Evolutionary conservation across 2,329 filamentous ascomycete species (phyloP).

Genomic region (Verticillium albo-atrum): DNA sequence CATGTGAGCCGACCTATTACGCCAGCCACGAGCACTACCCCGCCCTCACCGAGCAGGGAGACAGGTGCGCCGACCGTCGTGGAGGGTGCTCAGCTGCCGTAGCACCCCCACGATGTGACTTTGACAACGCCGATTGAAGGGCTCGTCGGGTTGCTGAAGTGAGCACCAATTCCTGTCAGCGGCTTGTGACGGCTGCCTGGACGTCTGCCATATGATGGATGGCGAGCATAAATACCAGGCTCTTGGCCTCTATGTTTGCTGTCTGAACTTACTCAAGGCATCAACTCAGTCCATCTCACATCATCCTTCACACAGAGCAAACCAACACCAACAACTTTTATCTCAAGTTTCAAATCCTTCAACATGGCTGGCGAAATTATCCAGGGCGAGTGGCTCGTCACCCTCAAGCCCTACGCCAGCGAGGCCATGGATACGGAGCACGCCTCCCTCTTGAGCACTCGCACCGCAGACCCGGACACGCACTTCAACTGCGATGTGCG

Average conservation of each 20-base stretch:
- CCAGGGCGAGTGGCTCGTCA: constrained; percentile 1
- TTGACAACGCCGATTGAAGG: too few species aligned
- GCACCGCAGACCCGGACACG: not conserved
- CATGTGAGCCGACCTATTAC: not conserved
- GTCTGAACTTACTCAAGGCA: not conserved
- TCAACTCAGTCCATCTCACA: not conserved
- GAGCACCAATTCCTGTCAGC: too few species aligned
- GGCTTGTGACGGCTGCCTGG: not conserved
- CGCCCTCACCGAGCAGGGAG: too few species aligned
- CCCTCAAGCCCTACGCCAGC: constrained; percentile 1
- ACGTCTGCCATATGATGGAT: not conserved
- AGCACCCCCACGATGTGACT: too few species aligned
- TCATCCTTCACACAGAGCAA: not conserved
- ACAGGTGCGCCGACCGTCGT: too few species aligned
- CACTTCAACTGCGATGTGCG: constrained; percentile 1
- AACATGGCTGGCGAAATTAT: not conserved
- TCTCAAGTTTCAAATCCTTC: too few species aligned
- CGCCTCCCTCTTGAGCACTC: not conserved
- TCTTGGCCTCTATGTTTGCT: not conserved
- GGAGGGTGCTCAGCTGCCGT: too few species aligned
- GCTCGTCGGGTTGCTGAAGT: too few species aligned
- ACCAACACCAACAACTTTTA: not conserved
- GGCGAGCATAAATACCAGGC: not conserved
- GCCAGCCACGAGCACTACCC: too few species aligned
- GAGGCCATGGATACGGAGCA: not conserved